Base-by-base conservation (phyloP, 345 rosid genomes). In the Reutealis trisperma region DNA sequence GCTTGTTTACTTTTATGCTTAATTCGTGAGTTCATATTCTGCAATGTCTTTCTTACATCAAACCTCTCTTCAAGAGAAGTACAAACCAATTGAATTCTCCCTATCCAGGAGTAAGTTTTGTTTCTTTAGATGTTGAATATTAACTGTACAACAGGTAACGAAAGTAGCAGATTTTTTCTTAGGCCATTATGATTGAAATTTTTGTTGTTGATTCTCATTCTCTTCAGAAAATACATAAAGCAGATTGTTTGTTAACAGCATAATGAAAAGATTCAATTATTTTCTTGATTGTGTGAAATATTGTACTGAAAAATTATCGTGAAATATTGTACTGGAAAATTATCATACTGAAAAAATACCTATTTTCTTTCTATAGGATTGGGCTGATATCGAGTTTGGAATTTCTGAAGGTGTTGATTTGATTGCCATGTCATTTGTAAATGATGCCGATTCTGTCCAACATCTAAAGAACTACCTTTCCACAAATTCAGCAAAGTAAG, bases 401-500 rank as follows among this genome's bases (percentile, higher is more conserved):
- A 83, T 88, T 71, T 71, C 89, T 25, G 93, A 91, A 82, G 91
- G 88, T 58, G 84, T 89, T 30, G 95, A 91, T 82, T 84, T 91
- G 65, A 83, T 91, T 8, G 84, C 91, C 70, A 65, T 91, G 81
- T 91, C 95, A 21, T 91, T 91, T 76, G 91, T 88, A 47, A 89
- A 83, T 71, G 83, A 85, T 69, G 88, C 93, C 18, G 88, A 84
- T 74, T 84, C 90, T 59, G 72, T 91, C 75, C 54, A 75, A 72
- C 77, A 88, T 63, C 81, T 91, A 69, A 91, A 85, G 91, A 76
- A 83, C 51, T 85, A 85, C 76, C 79, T 89, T 22, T 82, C 85
- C 27, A 61, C 82, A 45, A 89, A 84, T 71, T 85, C 88, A 65
- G 64, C 91, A 51, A 83, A 84, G 95, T 91, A 84, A 89, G 88